phyloP scores from a whole-genome alignment of 805 yeast species.

The Ogataea allantospora region DNA sequence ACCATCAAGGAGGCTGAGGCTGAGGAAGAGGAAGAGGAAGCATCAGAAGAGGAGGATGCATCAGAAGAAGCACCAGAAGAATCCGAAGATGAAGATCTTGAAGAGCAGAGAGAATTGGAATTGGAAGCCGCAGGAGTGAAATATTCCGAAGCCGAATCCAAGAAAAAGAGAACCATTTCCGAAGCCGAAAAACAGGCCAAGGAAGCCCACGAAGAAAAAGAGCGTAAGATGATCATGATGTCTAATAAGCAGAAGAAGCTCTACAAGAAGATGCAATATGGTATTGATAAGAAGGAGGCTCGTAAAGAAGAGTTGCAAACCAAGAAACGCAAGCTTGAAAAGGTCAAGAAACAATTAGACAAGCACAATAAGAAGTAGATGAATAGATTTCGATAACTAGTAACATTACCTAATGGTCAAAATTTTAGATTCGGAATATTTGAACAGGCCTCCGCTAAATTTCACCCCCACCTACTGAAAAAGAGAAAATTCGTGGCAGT shows the following conservation, averaged over 20 bases:
- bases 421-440: conserved; percentile 1
- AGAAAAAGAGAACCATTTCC: conserved; percentile 37
- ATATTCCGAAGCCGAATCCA: conserved; percentile 55
- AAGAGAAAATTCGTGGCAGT: conserved; percentile 1
- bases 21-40: conserved; percentile 50
- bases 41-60: conserved; percentile 50
- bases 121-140: conserved; percentile 86
- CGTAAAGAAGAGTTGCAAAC: conserved; percentile 66
- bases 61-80: conserved; percentile 52
- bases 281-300: conserved; percentile 76
- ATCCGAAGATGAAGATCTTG: conserved; percentile 52
- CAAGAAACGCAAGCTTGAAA: conserved; percentile 68
- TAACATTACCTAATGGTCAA: background rate
- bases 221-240: conserved; percentile 96
- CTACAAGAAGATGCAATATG: conserved; percentile 93
- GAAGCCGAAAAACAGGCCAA: conserved; percentile 54
- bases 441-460: background rate
- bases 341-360: conserved; percentile 44
- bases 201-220: conserved; percentile 65
- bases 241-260: conserved; percentile 91
- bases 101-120: conserved; percentile 79
- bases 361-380: conserved; percentile 6
- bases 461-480: background rate
- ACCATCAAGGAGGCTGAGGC: conserved; percentile 43
- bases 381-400: conserved; percentile 2